These are phyloP conservation scores for Cladobotryum protrusum DNA, from an alignment of 2,329 filamentous ascomycete species.

Conservation along the genomic window DNA sequence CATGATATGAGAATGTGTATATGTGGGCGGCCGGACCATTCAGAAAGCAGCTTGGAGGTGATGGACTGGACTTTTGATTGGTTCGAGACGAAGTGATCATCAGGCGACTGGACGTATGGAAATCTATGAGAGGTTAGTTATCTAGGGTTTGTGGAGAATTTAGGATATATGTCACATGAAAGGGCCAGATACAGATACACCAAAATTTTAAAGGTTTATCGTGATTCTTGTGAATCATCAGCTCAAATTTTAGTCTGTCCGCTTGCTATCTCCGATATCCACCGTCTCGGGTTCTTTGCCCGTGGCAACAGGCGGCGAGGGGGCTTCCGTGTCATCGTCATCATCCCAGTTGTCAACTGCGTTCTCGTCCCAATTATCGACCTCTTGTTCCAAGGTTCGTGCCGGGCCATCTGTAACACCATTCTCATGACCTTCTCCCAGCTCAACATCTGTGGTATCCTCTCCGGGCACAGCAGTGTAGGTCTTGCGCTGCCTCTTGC, in stretches of 20 bases:
- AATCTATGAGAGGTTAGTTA: no score
- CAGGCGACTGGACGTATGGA: no score
- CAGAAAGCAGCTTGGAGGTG: no score
- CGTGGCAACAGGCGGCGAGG: constrained; percentile 9
- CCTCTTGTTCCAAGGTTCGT: constrained; percentile 63
- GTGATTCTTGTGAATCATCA: neutral
- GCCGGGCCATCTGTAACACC: constrained; percentile 45
- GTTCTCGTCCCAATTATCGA: constrained; percentile 95
- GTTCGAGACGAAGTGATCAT: no score
- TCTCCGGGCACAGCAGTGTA: constrained; percentile 65
- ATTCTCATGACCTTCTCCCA: constrained; percentile 66
- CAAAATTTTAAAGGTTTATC: no score
- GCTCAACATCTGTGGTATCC: constrained; percentile 64
- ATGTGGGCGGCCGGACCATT: no score
- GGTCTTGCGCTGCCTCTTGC: constrained; percentile 66
- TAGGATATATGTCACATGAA: no score
- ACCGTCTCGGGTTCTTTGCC: constrained; percentile 19
- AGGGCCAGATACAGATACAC: no score
- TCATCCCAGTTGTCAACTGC: constrained; percentile 53
- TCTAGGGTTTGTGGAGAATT: no score
- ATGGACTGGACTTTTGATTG: no score
- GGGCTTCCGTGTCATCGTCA: constrained; percentile 32
- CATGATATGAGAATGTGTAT: no score
- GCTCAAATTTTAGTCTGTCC: constrained; percentile 22
- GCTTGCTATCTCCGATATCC: constrained; percentile 29